phyloP scores from a whole-genome alignment of 352 stramenopile genomes.

The Phytophthora tubulina region DNA sequence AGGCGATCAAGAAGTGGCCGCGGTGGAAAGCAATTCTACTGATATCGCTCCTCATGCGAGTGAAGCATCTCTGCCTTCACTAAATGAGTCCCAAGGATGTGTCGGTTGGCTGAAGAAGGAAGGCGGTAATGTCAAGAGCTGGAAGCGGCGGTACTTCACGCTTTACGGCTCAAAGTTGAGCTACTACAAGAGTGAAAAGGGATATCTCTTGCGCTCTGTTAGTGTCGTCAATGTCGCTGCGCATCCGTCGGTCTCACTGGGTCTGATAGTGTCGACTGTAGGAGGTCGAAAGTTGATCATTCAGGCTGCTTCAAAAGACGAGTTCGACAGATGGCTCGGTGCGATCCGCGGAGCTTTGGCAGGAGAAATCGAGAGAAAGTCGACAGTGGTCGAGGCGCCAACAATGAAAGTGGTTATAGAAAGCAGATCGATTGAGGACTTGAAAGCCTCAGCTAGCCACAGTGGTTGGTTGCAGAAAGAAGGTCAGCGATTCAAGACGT shows the following conservation, averaged over 20 bases:
- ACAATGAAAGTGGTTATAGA: slow-evolving; percentile 20
- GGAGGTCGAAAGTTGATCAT: slow-evolving; percentile 64
- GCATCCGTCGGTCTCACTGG: slow-evolving; percentile 46
- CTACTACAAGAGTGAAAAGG: slow-evolving; percentile 81
- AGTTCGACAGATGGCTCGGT: slow-evolving; percentile 71
- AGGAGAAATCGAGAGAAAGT: slow-evolving; percentile 14
- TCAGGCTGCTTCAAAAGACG: slow-evolving; percentile 67
- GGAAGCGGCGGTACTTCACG: slow-evolving; percentile 82
- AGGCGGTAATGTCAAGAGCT: slow-evolving; percentile 70
- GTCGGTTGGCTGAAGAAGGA: slow-evolving; percentile 80
- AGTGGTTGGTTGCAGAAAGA: slow-evolving; percentile 86
- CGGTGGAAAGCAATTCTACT: slow-evolving; percentile 2
- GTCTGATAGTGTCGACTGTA: slow-evolving; percentile 56
- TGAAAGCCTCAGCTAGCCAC: slow-evolving; percentile 36
- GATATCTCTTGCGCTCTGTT: slow-evolving; percentile 59
- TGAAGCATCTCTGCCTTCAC: slow-evolving; percentile 28
- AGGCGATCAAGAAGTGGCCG: slow-evolving; percentile 24
- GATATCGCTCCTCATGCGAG: slow-evolving; percentile 22
- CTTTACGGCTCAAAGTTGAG: slow-evolving; percentile 74
- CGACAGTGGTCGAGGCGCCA: slow-evolving; percentile 11
- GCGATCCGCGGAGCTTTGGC: slow-evolving; percentile 49
- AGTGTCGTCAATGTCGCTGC: slow-evolving; percentile 51
- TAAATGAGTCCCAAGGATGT: slow-evolving; percentile 47
- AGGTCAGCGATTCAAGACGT: slow-evolving; percentile 79
- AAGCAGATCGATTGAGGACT: slow-evolving; percentile 30